These are phyloP conservation scores for Geopyxis carbonaria DNA, from an alignment of 495 filamentous ascomycete species.

Conservation along the genomic window DNA sequence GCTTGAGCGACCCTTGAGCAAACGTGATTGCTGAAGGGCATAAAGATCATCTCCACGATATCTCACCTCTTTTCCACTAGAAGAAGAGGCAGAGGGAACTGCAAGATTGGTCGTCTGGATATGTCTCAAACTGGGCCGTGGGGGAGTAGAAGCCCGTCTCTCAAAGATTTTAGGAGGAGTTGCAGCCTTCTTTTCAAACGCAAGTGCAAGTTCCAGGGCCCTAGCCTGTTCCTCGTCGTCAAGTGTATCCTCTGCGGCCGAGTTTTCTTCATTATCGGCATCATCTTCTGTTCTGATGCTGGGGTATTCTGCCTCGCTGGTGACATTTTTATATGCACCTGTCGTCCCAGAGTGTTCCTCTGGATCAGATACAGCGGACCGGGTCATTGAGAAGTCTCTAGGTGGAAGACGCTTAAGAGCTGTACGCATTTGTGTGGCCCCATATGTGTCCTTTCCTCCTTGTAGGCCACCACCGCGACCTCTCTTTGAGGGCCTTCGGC, in stretches of 20 bases:
- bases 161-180: not conserved
- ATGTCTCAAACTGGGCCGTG: no score
- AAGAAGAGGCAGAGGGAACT: no score
- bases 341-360: conserved; percentile 29
- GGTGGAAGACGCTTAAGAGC: not conserved
- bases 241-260: conserved; percentile 42
- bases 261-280: conserved; percentile 80
- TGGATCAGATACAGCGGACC: conserved; percentile 41
- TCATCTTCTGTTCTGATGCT: conserved; percentile 69
- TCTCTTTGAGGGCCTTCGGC: not conserved
- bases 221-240: no score
- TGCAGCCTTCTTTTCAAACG: not conserved
- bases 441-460: not conserved
- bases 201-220: no score
- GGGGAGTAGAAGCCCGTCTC: not conserved
- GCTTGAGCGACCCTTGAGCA: not conserved
- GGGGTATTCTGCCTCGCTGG: conserved; percentile 7
- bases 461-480: not conserved
- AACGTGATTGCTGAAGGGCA: no score
- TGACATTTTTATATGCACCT: not conserved
- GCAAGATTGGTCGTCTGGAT: no score
- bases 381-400: conserved; percentile 17
- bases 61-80: no score
- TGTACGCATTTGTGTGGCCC: not conserved
- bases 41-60: no score